phyloP scores from a whole-genome alignment of 257 asterid genomes.

The Lithospermum erythrorhizon region DNA sequence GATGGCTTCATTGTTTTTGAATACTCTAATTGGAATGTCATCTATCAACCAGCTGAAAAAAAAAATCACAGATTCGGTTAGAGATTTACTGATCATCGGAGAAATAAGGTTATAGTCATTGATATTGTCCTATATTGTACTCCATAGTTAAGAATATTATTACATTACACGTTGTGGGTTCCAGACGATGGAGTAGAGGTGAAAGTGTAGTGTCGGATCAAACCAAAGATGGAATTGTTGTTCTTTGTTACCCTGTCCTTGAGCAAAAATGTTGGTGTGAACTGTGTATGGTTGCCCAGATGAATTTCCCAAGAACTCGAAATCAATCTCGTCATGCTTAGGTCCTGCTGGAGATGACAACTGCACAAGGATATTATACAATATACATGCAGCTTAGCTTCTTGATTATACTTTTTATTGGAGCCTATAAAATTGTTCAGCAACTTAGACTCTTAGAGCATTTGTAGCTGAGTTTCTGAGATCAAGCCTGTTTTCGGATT shows the following conservation, averaged over 20 bases:
- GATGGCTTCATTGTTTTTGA: constrained; percentile 25
- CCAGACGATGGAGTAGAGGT: constrained; percentile 33
- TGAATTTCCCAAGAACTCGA: constrained; percentile 26
- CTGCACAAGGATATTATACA: constrained; percentile 13
- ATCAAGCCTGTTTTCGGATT: too few relatives aligned
- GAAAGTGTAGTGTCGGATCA: constrained; percentile 26
- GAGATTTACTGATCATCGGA: not conserved
- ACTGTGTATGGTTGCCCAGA: constrained; percentile 31
- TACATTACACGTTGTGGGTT: constrained; percentile 26
- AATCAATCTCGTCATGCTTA: constrained; percentile 31
- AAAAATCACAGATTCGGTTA: not conserved
- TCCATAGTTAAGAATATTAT: not conserved
- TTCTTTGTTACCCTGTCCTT: constrained; percentile 26
- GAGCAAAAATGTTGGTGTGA: constrained; percentile 31
- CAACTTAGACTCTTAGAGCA: too few relatives aligned
- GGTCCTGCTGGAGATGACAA: constrained; percentile 21
- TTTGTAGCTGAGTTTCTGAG: too few relatives aligned
- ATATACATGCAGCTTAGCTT: not conserved
- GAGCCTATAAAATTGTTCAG: too few relatives aligned
- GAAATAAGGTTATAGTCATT: too few relatives aligned
- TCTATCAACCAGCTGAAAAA: constrained; percentile 44
- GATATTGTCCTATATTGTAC: too few relatives aligned
- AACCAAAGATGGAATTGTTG: constrained; percentile 32
- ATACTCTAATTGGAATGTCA: constrained; percentile 47
- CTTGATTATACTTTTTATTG: too few relatives aligned